These are phyloP conservation scores for Fusarium sulawesiense DNA, from an alignment of 2,329 filamentous ascomycete genomes.

Conservation along the genomic window DNA sequence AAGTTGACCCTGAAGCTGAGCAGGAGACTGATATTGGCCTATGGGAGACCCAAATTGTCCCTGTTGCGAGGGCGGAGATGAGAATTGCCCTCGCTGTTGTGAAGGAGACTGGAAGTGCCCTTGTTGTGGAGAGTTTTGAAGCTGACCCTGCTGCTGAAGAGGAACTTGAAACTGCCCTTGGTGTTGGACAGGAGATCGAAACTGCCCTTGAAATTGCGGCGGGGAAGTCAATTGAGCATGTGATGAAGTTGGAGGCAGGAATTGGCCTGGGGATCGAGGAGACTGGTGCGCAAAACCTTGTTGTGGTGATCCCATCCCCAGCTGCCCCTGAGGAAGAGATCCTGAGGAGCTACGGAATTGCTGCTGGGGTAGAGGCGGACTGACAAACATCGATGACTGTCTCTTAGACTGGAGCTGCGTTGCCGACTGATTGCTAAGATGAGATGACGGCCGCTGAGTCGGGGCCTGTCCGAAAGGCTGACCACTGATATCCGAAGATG, in stretches of 20 bases:
- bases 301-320: constrained; percentile 22
- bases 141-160: constrained; percentile 8
- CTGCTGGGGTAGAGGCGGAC: constrained; percentile 33
- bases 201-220: constrained; percentile 10
- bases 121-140: constrained; percentile 9
- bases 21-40: constrained; percentile 10
- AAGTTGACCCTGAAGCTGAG: constrained; percentile 23
- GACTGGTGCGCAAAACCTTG: constrained; percentile 19
- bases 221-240: not conserved
- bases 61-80: not conserved
- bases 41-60: constrained; percentile 8
- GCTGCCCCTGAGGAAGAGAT: constrained; percentile 5
- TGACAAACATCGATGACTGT: constrained; percentile 35
- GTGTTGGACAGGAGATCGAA: constrained; percentile 8
- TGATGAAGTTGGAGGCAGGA: constrained; percentile 1
- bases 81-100: constrained; percentile 12
- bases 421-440: constrained; percentile 26
- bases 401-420: constrained; percentile 30
- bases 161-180: constrained; percentile 25
- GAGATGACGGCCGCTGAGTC: constrained; percentile 25
- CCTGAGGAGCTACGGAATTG: constrained; percentile 21
- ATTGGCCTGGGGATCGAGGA: constrained; percentile 12
- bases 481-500: constrained; percentile 22
- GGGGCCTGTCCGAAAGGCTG: constrained; percentile 30
- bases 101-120: constrained; percentile 12